Evolutionary conservation across 2,329 filamentous ascomycete genomes (phyloP), one percentile per base, ranked within the genome.

Genomic region (Drechslerella dactyloides): DNA sequence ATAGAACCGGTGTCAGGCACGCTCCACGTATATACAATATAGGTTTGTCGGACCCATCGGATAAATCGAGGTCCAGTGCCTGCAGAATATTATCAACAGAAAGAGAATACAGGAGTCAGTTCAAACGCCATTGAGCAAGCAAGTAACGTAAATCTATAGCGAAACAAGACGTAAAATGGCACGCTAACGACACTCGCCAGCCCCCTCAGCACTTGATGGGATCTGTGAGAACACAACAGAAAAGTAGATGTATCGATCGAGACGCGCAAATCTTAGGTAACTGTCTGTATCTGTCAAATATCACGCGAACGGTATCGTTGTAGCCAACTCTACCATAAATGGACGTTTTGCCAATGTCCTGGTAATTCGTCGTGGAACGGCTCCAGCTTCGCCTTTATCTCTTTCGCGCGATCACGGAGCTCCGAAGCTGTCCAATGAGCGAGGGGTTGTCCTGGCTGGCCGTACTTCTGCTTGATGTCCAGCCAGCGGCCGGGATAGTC

Each of bases 191-290:
- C 37, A 13, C n/a, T 19, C 4, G n/a, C 17, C 23, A 42, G 27
- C 37, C 60, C 40, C 44, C 40, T 72, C 60, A 72, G 68, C 68
- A 61, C 68, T 72, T 72, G 68, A 72, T 52, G 10, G 21, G 60
- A 55, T 37, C 66, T 44, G n/a, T n/a, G 40, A 44, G 15, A 40
- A 52, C 13, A 58, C 33, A 48, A 33, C 27, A 33, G 27, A 33
- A 33, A 8, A 8, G 27, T 8, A 33, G 27, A 8, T n/a, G n/a
- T n/a, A n/a, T n/a, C n/a, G n/a, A n/a, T n/a, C n/a, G n/a, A n/a
- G n/a, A n/a, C n/a, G n/a, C n/a, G n/a, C n/a, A n/a, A n/a, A n/a
- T n/a, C n/a, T n/a, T n/a, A 19, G 44, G 17, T 17, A 21, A 3
- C 19, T 48, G 40, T 5, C 7, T 44, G 40, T 7, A 44, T 37